Conservation (phyloP, 148 eudicot species). For the Rhododendron kiyosumense region DNA sequence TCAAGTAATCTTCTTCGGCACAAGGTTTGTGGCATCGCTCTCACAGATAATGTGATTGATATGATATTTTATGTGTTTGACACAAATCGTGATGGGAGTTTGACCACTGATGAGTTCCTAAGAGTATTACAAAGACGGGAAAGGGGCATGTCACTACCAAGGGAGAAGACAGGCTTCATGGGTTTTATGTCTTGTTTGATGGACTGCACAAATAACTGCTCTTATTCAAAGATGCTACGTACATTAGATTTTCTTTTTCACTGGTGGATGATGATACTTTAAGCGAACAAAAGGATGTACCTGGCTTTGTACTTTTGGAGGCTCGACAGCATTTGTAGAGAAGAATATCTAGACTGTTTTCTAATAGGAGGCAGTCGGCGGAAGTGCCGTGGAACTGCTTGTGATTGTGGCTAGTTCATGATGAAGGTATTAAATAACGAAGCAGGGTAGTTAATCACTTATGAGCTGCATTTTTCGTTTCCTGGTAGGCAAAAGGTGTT, state of each 20-base stretch:
- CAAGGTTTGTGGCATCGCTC: slow-evolving; percentile 77
- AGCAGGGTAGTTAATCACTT: background rate
- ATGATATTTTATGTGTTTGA: slow-evolving; percentile 75
- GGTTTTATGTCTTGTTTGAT: slow-evolving; percentile 62
- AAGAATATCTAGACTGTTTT: no score
- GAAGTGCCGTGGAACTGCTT: background rate
- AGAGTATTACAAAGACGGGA: slow-evolving; percentile 66
- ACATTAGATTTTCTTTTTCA: background rate
- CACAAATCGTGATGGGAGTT: slow-evolving; percentile 62
- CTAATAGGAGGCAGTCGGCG: no score
- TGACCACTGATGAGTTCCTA: slow-evolving; percentile 78
- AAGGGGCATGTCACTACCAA: slow-evolving; percentile 27
- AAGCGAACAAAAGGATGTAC: background rate
- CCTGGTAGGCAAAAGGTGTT: no score
- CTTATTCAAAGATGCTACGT: slow-evolving; percentile 25
- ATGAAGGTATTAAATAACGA: background rate
- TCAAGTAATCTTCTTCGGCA: background rate
- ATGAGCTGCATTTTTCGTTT: background rate
- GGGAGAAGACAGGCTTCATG: slow-evolving; percentile 27
- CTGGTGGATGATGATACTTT: background rate
- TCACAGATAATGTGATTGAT: slow-evolving; percentile 63
- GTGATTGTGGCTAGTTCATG: background rate
- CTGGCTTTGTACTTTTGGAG: background rate
- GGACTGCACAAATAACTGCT: slow-evolving; percentile 48
- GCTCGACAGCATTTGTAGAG: no score